Conservation (phyloP, 2,329 filamentous ascomycete species). For the Stachybotrys chlorohalonatus region DNA sequence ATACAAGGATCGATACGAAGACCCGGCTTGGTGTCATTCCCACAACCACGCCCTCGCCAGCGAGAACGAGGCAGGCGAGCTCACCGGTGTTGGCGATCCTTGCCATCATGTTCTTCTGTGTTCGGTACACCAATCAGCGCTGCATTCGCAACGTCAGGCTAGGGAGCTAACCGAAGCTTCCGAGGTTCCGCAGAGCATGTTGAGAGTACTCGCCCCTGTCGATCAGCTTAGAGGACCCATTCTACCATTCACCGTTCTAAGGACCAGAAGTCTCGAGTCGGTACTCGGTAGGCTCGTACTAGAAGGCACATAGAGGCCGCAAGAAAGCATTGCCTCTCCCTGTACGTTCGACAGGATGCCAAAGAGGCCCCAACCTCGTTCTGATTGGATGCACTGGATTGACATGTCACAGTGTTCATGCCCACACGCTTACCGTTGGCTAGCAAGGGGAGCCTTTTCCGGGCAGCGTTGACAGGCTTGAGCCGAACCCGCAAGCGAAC, state of each 20-base stretch:
- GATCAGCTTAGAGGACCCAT: background rate
- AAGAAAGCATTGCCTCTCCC: background rate
- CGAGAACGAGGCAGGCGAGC: background rate
- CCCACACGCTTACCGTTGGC: no score
- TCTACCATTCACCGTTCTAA: background rate
- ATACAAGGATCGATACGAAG: no score
- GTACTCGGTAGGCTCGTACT: no score
- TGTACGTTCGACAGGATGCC: no score
- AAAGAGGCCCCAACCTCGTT: no score
- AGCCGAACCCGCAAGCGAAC: no score
- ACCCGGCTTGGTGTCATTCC: no score
- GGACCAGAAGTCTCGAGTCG: no score
- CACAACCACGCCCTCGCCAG: background rate
- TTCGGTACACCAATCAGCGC: background rate
- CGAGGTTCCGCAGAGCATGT: background rate
- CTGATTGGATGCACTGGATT: no score
- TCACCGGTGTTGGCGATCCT: background rate
- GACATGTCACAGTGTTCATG: no score
- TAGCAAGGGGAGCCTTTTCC: no score
- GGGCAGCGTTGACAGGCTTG: no score
- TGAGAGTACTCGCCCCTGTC: background rate
- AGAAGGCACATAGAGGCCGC: background rate
- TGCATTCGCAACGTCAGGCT: background rate
- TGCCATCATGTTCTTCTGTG: background rate
- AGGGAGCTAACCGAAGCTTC: background rate